Evolutionary conservation across 2,329 filamentous ascomycete genomes (phyloP).

Genomic region (Diaporthe australafricana): DNA sequence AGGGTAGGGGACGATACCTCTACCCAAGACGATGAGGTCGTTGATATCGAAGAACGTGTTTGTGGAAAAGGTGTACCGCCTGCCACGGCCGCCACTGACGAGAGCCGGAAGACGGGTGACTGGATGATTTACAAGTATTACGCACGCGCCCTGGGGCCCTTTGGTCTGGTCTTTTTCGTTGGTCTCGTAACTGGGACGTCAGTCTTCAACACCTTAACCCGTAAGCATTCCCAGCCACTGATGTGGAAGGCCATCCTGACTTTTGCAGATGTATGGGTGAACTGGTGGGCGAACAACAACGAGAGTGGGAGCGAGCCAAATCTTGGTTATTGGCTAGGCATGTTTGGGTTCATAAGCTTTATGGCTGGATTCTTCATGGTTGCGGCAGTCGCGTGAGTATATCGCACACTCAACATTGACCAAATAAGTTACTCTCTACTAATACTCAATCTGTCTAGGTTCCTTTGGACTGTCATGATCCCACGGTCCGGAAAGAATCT

Average conservation of each 20-base stretch:
- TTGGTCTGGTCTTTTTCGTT: not conserved
- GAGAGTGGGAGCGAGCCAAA: constrained; percentile 25
- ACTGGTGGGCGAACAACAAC: constrained; percentile 45
- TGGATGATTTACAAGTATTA: constrained; percentile 29
- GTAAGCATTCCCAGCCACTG: constrained; percentile 39
- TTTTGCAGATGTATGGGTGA: constrained; percentile 43
- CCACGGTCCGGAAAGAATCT: constrained; percentile 14
- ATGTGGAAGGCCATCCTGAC: not conserved
- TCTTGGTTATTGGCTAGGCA: constrained; percentile 41
- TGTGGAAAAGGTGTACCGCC: not conserved
- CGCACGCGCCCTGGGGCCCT: constrained; percentile 29
- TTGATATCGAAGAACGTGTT: not conserved
- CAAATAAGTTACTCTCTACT: not conserved
- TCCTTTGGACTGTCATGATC: constrained; percentile 18
- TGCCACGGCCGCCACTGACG: constrained; percentile 21
- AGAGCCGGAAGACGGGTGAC: constrained; percentile 30
- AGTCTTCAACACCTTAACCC: constrained; percentile 40
- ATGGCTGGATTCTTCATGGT: constrained; percentile 15
- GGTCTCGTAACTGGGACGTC: not conserved
- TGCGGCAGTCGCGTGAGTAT: constrained; percentile 13
- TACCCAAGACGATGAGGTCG: not conserved
- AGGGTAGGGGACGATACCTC: constrained; percentile 25
- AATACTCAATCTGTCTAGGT: constrained; percentile 3
- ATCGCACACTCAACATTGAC: not conserved
- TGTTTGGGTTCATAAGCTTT: constrained; percentile 34